Base-by-base conservation (phyloP, 2,329 filamentous ascomycete genomes). In the Phoma sp. region DNA sequence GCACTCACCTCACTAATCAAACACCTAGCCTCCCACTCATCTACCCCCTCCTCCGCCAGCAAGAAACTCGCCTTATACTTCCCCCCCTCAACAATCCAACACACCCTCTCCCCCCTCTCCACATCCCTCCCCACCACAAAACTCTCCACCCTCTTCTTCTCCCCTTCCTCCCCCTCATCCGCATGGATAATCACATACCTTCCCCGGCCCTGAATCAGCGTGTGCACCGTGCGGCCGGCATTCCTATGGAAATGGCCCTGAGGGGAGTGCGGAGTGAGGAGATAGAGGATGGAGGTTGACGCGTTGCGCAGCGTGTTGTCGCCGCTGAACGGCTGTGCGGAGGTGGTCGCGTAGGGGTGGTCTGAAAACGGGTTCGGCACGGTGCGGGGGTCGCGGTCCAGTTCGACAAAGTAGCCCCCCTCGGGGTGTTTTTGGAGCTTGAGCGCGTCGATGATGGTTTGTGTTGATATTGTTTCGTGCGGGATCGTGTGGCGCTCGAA, bases 1-100 rank as follows among this genome's bases (percentile, higher is more conserved):
- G 18, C 13, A 57, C 57, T 64, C 56, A 78, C 77, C 77, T 90
- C 86, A 42, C 82, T 85, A 55, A 90, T 89, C 73, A 90, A 75
- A 61, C 88, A 69, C 0, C 83, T 84, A 14, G 77, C 78, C 33
- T 74, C 77, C 24, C 61, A 70, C 22, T 66, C 70, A 38, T 72
- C 72, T 8, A 67, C 70, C 46, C 81, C 79, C 1, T 80, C 77
- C 42, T 38, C 36, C 27, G 33, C 40, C 29, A 88, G 69, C 52
- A 89, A 65, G 70, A 82, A 88, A 63, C 80, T 86, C 9, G 82
- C 83, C 73, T 89, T 90, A 68, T 82, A 90, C 69, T 85, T 84
- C 4, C 84, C 86, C 0, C 87, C 86, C 47, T 88, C 85, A 7
- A 90, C 86, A 55, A 88, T 78, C 87, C 87, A 90, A 69, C 89